Evolutionary conservation across 495 filamentous ascomycete genomes (phyloP), one percentile per base, ranked within the genome.

Genomic region (Podospora bellae-mahoneyi): DNA sequence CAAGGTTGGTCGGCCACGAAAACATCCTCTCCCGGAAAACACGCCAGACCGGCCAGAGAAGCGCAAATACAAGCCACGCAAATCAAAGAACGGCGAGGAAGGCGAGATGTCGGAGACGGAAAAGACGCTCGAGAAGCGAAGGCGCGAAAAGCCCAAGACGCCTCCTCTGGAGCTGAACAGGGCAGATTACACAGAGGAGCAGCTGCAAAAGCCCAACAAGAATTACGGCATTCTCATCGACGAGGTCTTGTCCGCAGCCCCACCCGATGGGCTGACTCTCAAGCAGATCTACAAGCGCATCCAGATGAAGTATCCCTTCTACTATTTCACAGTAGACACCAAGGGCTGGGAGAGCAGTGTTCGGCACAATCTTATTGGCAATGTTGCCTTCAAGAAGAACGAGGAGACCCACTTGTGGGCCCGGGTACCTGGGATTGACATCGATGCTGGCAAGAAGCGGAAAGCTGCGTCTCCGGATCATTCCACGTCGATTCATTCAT

Each of bases 311-410:
- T 97, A 96, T 73, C 96, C 95, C 0, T 97, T 87, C 78, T 99
- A 92, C 78, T 92, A 91, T 68, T 91, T 97, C 78, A 87, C 86
- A 65, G 88, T 88, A 32, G 82, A 84, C 54, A 94, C 92, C 5
- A 91, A 89, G 70, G 95, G 95, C 16, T 99, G 95, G 95, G 94
- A 97, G 74, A 97, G 93, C 70, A 97, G 93, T 79, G 93, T 99
- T 23, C 90, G 95, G 4, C 95, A 99, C 78, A 99, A 99, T 68
- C 84, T 99, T 28, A 91, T 92, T 44, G 93, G 95, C 65, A 91
- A 96, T 73, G 85, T 89, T 61, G 89, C 93, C 26, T 99, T 99
- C 77, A 85, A 86, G 75, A 96, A 96, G 75, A 90, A 92, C 55
- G 91, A 95, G 44, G 78, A 78, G 56, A 82, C 79, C 2, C 80